These are phyloP conservation scores for Trifolium pratense DNA, from an alignment of 306 rosid species.

Conservation along the genomic window DNA sequence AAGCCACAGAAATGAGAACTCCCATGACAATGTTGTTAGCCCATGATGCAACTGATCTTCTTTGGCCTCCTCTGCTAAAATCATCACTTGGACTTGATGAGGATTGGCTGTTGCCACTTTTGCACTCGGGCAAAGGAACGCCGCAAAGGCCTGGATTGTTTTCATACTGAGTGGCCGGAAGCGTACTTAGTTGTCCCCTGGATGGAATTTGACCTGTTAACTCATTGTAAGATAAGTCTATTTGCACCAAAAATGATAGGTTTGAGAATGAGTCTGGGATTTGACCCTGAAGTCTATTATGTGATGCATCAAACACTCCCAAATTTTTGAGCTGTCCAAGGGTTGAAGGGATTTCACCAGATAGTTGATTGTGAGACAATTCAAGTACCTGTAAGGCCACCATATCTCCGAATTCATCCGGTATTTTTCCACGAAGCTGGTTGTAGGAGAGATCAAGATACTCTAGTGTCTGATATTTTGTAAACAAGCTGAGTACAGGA, in stretches of 20 bases:
- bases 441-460: conserved; percentile 95
- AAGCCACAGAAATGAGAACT: conserved; percentile 80
- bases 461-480: conserved; percentile 91
- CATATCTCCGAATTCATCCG: conserved; percentile 91
- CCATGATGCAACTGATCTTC: conserved; percentile 65
- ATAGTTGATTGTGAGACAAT: conserved; percentile 85
- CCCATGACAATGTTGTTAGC: conserved; percentile 88
- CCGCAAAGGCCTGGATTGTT: conserved; percentile 97
- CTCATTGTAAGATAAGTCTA: conserved; percentile 87
- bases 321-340: conserved; percentile 82
- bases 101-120: conserved; percentile 52
- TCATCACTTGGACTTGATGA: conserved; percentile 48
- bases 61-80: conserved; percentile 50
- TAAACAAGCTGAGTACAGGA: conserved; percentile 80
- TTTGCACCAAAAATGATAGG: conserved; percentile 88
- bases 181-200: conserved; percentile 91
- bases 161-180: conserved; percentile 88
- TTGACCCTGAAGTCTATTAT: conserved; percentile 85
- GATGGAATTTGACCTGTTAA: conserved; percentile 88
- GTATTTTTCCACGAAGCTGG: conserved; percentile 86
- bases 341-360: conserved; percentile 89
- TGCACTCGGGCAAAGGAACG: conserved; percentile 84
- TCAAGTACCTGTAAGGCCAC: conserved; percentile 93
- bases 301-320: conserved; percentile 93
- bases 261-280: conserved; percentile 96